Evolutionary conservation across 2,329 filamentous ascomycete species (phyloP).

Genomic region (Aspergillus sp.): DNA sequence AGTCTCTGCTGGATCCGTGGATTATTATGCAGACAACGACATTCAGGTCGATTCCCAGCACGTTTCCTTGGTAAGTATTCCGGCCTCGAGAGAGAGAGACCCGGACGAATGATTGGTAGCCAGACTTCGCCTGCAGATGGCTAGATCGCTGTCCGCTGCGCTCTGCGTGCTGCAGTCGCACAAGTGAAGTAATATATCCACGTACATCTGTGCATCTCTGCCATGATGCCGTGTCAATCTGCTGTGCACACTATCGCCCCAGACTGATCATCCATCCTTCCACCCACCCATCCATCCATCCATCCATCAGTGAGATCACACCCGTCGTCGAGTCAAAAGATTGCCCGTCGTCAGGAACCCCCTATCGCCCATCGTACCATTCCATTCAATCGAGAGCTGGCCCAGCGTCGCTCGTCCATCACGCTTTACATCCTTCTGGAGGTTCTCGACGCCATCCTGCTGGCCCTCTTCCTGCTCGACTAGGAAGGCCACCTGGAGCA

Average conservation of each 20-base stretch:
- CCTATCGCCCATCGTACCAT: slow-evolving; percentile 78
- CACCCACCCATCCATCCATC: neutral
- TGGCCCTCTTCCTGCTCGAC: slow-evolving; percentile 47
- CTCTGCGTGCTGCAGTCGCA: neutral
- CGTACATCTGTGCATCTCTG: slow-evolving; percentile 2
- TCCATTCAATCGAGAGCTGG: slow-evolving; percentile 78
- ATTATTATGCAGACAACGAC: neutral
- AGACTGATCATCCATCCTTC: neutral
- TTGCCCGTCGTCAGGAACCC: slow-evolving; percentile 84
- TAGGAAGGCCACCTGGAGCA: slow-evolving; percentile 57
- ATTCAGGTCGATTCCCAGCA: neutral
- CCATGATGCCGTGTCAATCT: slow-evolving; percentile 4
- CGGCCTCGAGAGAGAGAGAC: no score
- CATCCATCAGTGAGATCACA: slow-evolving; percentile 14
- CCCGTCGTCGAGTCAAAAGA: slow-evolving; percentile 45
- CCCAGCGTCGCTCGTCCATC: slow-evolving; percentile 59
- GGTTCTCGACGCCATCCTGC: slow-evolving; percentile 44
- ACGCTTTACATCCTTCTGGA: slow-evolving; percentile 41
- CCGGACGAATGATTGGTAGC: no score
- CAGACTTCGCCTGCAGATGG: no score
- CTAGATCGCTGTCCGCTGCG: no score
- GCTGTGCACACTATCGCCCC: neutral
- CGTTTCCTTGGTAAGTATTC: no score
- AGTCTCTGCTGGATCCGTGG: no score
- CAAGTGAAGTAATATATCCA: neutral